Evolutionary conservation across 139 green algal genomes (phyloP).

Genomic region (Chlamydomonas eustigma): DNA sequence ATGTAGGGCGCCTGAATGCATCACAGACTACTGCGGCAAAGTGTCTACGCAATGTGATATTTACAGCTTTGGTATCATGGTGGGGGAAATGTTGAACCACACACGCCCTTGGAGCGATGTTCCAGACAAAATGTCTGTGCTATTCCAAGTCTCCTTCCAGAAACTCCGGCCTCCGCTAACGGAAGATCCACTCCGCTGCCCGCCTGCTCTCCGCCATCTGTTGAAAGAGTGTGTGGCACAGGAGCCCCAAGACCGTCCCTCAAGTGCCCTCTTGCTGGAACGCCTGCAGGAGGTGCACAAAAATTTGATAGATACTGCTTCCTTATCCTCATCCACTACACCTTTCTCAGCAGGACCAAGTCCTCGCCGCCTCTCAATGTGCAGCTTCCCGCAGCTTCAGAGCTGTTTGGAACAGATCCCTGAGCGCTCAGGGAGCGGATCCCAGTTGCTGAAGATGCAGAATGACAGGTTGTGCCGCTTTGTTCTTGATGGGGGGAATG

Average conservation of each 20-base stretch:
- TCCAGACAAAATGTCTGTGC: background rate
- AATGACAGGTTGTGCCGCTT: no score
- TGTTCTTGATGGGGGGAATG: no score
- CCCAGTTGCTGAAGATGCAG: no score
- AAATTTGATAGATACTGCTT: no score
- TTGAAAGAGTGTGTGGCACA: background rate
- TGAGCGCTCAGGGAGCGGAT: no score
- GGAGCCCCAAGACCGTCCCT: background rate
- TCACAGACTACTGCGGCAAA: slow-evolving; percentile 2
- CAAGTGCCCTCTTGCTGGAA: background rate
- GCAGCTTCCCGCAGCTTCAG: no score
- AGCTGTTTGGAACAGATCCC: no score
- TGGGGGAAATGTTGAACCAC: slow-evolving; percentile 9
- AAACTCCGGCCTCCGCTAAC: background rate
- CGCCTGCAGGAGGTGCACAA: background rate
- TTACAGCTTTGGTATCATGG: slow-evolving; percentile 1
- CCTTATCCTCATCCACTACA: no score
- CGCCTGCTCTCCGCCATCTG: background rate
- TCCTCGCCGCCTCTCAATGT: no score
- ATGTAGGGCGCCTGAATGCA: slow-evolving; percentile 2
- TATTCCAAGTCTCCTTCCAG: background rate
- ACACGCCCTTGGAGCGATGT: background rate
- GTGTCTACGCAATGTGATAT: background rate
- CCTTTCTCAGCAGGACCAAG: no score
- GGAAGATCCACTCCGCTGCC: background rate